These are phyloP conservation scores for Plasmodium sp. DNA, from an alignment of 169 alveolate genomes.

Conservation along the genomic window DNA sequence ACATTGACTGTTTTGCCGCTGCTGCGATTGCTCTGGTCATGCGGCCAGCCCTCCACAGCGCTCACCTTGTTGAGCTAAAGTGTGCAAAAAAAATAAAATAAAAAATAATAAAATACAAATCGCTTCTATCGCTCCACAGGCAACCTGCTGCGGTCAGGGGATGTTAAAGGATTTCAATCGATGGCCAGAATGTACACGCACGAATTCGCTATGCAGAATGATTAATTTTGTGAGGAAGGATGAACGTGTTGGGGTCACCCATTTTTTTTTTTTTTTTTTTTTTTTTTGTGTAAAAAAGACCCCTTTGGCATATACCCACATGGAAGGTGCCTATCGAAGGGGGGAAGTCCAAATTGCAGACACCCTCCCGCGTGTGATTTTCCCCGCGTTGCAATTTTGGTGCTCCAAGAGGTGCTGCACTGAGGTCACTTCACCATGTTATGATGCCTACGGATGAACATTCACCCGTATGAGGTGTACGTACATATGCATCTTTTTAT, in stretches of 20 bases:
- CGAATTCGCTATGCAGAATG: constrained; percentile 87
- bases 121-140: constrained; percentile 74
- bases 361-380: not conserved
- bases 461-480: not conserved
- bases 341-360: not conserved
- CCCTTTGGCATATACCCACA: not conserved
- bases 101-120: not conserved
- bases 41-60: not conserved
- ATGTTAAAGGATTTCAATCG: constrained; percentile 91
- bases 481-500: not conserved
- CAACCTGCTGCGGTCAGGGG: constrained; percentile 94
- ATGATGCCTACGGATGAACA: not conserved
- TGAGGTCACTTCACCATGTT: not conserved
- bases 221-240: not conserved
- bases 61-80: not conserved
- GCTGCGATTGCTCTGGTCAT: not conserved
- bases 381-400: not conserved
- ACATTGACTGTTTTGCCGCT: too few relatives aligned
- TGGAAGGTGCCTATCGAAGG: not conserved
- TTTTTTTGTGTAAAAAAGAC: not conserved
- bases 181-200: constrained; percentile 96
- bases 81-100: not conserved
- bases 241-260: not conserved
- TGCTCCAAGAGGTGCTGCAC: not conserved
- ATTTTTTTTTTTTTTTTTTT: constrained; percentile 8